Evolutionary conservation across 768 basidiomycete genomes (phyloP).

Genomic region (Lanmaoa pseudosensibilis): DNA sequence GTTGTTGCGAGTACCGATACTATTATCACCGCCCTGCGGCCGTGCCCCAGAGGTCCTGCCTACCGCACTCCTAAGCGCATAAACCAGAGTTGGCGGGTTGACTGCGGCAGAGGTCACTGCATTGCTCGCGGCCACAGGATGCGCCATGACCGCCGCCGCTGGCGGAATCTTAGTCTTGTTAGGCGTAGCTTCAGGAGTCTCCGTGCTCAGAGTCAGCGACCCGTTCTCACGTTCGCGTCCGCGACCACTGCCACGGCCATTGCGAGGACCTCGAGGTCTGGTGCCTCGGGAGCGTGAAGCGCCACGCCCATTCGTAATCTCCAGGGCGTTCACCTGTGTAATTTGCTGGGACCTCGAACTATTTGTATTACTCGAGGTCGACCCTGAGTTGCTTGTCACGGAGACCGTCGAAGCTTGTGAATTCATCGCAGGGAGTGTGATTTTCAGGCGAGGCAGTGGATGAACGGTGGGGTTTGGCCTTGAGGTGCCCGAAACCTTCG

Average conservation of each 20-base stretch:
- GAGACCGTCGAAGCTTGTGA: background rate
- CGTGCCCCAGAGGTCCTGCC: background rate
- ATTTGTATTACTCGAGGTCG: background rate
- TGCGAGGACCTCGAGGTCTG: conserved; percentile 1
- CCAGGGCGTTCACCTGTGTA: background rate
- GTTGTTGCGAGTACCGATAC: background rate
- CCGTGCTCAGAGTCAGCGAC: background rate
- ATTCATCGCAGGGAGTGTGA: background rate
- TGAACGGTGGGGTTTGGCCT: background rate
- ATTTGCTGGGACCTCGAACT: background rate
- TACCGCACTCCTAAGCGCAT: background rate
- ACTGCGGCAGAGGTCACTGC: background rate
- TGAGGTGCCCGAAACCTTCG: background rate
- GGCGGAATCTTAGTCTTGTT: background rate
- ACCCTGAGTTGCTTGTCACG: background rate
- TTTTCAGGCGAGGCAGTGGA: background rate
- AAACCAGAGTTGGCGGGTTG: background rate
- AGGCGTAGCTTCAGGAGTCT: background rate
- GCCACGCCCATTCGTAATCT: background rate
- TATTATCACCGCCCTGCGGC: background rate
- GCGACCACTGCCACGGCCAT: background rate
- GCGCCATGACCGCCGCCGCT: too few species aligned
- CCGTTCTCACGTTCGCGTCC: background rate
- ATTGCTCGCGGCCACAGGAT: background rate
- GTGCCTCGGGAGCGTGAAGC: background rate